phyloP scores from a whole-genome alignment of 495 filamentous ascomycete genomes.

The Penicillium robsamsonii region DNA sequence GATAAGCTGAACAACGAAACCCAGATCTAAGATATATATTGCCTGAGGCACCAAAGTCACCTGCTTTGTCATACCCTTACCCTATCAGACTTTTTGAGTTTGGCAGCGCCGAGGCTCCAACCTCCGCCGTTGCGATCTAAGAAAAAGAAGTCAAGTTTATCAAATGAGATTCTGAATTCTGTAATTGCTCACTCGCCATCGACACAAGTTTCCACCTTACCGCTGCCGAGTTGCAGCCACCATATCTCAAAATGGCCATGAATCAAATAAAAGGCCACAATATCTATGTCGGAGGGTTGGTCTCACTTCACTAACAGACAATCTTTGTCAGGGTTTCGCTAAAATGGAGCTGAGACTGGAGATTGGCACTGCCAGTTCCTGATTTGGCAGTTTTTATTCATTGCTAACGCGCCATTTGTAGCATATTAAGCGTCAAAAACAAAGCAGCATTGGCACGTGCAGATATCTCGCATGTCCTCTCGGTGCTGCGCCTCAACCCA shows the following conservation, averaged over 20 bases:
- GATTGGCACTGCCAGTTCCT: neutral
- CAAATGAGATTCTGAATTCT: neutral
- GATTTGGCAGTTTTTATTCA: neutral
- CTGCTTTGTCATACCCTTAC: slow-evolving; percentile 18
- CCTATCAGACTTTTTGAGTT: slow-evolving; percentile 21
- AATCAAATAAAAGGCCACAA: slow-evolving; percentile 65
- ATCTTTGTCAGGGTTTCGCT: neutral
- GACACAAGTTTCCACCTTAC: neutral
- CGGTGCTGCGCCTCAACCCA: slow-evolving; percentile 64
- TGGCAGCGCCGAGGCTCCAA: slow-evolving; percentile 21
- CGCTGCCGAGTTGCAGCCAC: neutral
- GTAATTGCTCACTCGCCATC: neutral
- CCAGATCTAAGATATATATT: neutral
- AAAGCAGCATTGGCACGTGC: slow-evolving; percentile 62
- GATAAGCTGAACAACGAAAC: neutral
- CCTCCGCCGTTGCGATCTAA: slow-evolving; percentile 14
- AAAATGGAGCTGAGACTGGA: neutral
- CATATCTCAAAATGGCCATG: slow-evolving; percentile 37
- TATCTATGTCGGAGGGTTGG: slow-evolving; percentile 84
- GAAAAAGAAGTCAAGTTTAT: slow-evolving; percentile 6
- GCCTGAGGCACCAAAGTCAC: slow-evolving; percentile 22
- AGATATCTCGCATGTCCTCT: slow-evolving; percentile 89
- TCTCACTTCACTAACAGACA: slow-evolving; percentile 17
- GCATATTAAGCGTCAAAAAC: slow-evolving; percentile 72
- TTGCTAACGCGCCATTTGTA: slow-evolving; percentile 35